Evolutionary conservation across 345 rosid genomes (phyloP).

Genomic region (Linum lewisii): DNA sequence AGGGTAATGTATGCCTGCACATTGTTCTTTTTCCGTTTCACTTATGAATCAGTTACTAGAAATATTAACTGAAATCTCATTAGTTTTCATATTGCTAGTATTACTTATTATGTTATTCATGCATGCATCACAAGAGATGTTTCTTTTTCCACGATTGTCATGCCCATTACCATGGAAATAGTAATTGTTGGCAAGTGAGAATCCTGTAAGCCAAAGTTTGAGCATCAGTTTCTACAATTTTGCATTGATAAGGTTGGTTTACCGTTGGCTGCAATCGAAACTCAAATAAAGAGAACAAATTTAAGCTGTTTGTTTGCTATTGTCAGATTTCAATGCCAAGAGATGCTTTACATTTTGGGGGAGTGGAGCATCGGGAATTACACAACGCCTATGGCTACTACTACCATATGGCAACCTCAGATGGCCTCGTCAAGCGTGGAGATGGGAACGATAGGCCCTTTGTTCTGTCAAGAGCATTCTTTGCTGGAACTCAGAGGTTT

Average conservation of each 20-base stretch:
- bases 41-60: neutral
- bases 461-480: conserved; percentile 91
- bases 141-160: neutral
- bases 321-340: conserved; percentile 89
- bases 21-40: neutral
- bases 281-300: neutral
- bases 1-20: neutral
- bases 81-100: neutral
- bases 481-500: conserved; percentile 92
- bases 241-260: neutral
- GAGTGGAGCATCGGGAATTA: conserved; percentile 81
- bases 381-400: conserved; percentile 90
- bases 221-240: too few species aligned
- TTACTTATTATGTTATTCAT: neutral
- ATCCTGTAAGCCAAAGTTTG: too few species aligned
- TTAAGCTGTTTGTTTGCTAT: conserved; percentile 11
- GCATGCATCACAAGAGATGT: neutral
- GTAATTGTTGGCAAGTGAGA: too few species aligned
- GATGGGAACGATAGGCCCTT: conserved; percentile 88
- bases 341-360: conserved; percentile 81
- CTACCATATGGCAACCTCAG: conserved; percentile 97
- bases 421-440: conserved; percentile 88
- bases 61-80: too few species aligned
- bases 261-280: neutral
- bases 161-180: too few species aligned